Conservation (phyloP, 139 green algal species). For the Bryopsis sp. region DNA sequence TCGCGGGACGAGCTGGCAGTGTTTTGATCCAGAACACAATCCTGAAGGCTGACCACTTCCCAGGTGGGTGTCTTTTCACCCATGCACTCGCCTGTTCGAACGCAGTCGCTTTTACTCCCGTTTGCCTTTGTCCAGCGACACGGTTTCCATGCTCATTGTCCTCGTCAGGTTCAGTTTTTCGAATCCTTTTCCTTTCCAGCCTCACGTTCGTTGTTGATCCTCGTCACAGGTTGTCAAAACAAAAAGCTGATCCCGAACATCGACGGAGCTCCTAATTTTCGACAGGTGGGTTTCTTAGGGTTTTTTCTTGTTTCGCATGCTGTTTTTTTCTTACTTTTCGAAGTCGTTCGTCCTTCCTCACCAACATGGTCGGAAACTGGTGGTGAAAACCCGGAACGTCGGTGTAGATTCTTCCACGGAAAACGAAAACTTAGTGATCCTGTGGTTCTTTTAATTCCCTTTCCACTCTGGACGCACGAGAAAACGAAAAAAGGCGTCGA, state of each 20-base stretch:
- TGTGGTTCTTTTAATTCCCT: too few relatives aligned
- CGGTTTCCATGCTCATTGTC: not conserved
- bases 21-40: slow-evolving; percentile 83
- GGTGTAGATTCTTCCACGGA: too few relatives aligned
- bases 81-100: not conserved
- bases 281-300: slow-evolving; percentile 38
- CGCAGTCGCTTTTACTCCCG: not conserved
- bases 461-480: too few relatives aligned
- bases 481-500: too few relatives aligned
- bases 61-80: slow-evolving; percentile 30
- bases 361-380: too few relatives aligned
- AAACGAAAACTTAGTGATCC: too few relatives aligned
- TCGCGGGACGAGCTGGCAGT: slow-evolving; percentile 48
- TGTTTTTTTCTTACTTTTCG: not conserved
- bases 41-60: slow-evolving; percentile 86
- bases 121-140: not conserved
- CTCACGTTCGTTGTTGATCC: slow-evolving; percentile 6
- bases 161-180: too few relatives aligned
- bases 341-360: too few relatives aligned
- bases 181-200: too few relatives aligned
- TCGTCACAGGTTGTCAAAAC: slow-evolving; percentile 79
- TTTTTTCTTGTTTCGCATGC: not conserved
- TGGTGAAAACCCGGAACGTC: too few relatives aligned
- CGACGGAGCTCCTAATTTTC: slow-evolving; percentile 89
- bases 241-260: slow-evolving; percentile 76